These are phyloP conservation scores for Pachysandra terminalis DNA, from an alignment of 164 flowering plant species.

Conservation along the genomic window DNA sequence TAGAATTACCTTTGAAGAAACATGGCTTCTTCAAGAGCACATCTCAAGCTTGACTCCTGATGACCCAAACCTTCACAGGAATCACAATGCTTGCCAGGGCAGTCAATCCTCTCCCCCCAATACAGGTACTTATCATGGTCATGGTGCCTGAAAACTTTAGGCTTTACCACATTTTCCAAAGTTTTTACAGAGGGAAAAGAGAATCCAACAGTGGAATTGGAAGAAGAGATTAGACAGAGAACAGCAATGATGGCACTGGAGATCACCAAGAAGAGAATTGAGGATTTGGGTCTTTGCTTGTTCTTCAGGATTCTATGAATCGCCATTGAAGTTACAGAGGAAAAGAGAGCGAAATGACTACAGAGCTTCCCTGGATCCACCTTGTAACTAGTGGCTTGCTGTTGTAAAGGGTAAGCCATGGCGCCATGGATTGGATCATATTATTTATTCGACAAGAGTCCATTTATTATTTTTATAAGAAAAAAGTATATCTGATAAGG, in stretches of 20 bases:
- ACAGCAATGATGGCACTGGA: constrained; percentile 35
- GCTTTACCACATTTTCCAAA: constrained; percentile 1
- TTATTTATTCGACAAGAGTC: too few relatives aligned
- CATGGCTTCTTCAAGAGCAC: constrained; percentile 97
- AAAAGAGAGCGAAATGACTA: neutral
- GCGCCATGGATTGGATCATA: too few relatives aligned
- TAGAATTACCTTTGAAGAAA: constrained; percentile 62
- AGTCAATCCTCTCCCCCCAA: constrained; percentile 89
- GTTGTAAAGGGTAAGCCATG: too few relatives aligned
- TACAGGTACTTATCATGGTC: constrained; percentile 61
- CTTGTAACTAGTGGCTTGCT: too few relatives aligned
- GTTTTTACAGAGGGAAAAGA: constrained; percentile 22
- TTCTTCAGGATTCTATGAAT: constrained; percentile 38
- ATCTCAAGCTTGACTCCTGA: constrained; percentile 94
- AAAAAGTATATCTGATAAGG: too few relatives aligned
- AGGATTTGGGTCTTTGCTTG: constrained; percentile 44
- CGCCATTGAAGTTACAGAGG: constrained; percentile 43
- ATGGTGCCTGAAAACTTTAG: constrained; percentile 1
- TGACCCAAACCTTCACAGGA: constrained; percentile 95
- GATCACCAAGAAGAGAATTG: constrained; percentile 32
- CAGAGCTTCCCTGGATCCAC: too few relatives aligned
- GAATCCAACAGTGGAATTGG: constrained; percentile 33
- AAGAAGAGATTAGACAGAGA: constrained; percentile 43
- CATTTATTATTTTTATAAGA: too few relatives aligned
- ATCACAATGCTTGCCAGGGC: constrained; percentile 95